A percentile compares a stretch with the other conserved stretches of the same genome.
Evolutionary conservation across 2,329 filamentous ascomycete species (phyloP).

Genomic region (Trichoderma atroviride): DNA sequence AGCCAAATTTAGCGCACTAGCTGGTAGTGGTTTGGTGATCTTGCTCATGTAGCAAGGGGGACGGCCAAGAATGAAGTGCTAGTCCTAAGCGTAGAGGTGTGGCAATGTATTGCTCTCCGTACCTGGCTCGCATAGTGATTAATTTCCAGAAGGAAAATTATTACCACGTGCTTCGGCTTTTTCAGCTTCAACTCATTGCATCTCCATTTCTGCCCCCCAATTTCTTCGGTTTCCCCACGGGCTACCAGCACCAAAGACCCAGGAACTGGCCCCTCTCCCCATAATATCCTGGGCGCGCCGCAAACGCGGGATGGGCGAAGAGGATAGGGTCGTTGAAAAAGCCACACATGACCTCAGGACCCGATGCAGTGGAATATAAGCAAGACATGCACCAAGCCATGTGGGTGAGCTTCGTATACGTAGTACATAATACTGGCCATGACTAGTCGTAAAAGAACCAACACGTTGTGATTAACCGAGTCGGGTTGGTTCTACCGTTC

Average conservation of each 20-base stretch:
- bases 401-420: slow-evolving; percentile 20
- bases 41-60: neutral
- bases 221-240: neutral
- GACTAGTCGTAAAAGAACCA: slow-evolving; percentile 4
- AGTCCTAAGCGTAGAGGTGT: neutral
- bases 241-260: slow-evolving; percentile 1
- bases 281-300: slow-evolving; percentile 12
- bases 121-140: slow-evolving; percentile 20
- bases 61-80: neutral
- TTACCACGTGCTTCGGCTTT: slow-evolving; percentile 12
- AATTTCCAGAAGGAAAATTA: slow-evolving; percentile 9
- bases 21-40: neutral
- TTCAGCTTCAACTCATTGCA: slow-evolving; percentile 18
- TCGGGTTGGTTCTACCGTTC: slow-evolving; percentile 5
- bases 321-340: slow-evolving; percentile 14
- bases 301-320: slow-evolving; percentile 10
- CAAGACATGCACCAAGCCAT: slow-evolving; percentile 26
- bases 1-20: neutral
- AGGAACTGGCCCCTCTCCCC: neutral
- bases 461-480: slow-evolving; percentile 4
- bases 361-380: slow-evolving; percentile 23
- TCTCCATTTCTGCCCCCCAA: slow-evolving; percentile 8
- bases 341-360: slow-evolving; percentile 16
- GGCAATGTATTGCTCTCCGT: slow-evolving; percentile 9
- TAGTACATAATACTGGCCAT: neutral